Evolutionary conservation across 345 rosid species (phyloP), one percentile per base, ranked within the genome.

Genomic region (Lenwebbia sp.): DNA sequence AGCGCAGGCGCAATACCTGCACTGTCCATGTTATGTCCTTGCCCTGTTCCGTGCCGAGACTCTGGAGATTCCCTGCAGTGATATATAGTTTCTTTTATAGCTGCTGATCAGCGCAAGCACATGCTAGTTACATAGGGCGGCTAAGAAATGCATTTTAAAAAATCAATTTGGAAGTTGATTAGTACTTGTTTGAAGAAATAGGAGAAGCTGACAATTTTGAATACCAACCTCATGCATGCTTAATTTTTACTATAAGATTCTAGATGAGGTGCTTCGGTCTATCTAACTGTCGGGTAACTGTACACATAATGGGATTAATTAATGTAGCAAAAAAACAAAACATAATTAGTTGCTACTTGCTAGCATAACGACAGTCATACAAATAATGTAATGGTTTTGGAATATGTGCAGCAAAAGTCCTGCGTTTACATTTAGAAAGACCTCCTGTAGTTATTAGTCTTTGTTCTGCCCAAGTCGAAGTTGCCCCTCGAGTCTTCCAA

Each of bases 1-100:
- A 88, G 88, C 88, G 86, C 82, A 92, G 84, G 82, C 84, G 89
- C 82, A 91, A 85, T 74, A 88, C 84, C 83, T 86, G 25, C 28
- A 87, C 89, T 0, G 41, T 40, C 92, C 92, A 86, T 40, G 41
- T 40, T 40, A 40, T 40, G 41, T 40, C 21, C 83, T 30, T 5
- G n/a, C 26, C 5, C 9, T 19, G 41, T 37, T 82, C 52, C 23
- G 23, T 75, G 22, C 56, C 3, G 30, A 92, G 84, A 51, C 44
- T 33, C 6, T 30, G 51, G 41, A 91, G 87, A 25, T 55, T 51
- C 62, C 94, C 92, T 83, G 90, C 90, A 85, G 87, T 85, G n/a
- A 91, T 83, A 82, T 83, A 87, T 7, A 91, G 83, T 33, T 85
- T 88, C 88, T 87, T 41, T 23, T 86, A 58, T 7, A 47, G 60